Evolutionary conservation across 495 filamentous ascomycete genomes (phyloP), one percentile per base, ranked within the genome.

Genomic region (Opeltia flavorubescens): DNA sequence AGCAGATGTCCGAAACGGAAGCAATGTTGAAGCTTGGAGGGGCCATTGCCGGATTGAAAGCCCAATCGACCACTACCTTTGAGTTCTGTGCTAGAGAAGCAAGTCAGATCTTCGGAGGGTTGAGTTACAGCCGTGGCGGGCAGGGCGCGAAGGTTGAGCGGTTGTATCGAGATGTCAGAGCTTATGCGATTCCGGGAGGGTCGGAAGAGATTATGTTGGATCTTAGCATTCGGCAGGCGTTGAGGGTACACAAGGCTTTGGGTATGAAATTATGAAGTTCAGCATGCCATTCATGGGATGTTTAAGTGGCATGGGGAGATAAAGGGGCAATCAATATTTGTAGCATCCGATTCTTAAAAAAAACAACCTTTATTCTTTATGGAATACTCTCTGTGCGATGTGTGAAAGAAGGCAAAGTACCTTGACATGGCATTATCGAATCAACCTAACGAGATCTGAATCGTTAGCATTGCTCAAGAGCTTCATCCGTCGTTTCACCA

Each of bases 141-240:
- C 89, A 95, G 67, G 91, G 91, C 49, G 89, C 78, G 29, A 98
- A 98, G 79, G 77, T 98, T 43, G 91, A 98, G 76, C 67, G 91
- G 28, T 66, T 98, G 53, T 98, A 98, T 62, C 72, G 91, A 48
- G 91, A 98, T 66, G 91, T 98, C n/a, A 72, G 91, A 48, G 91
- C 91, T 21, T 98, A 98, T 62, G 89, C 91, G 41, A 98, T 98
- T 54, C 91, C 91, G 4, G 91, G 91, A 62, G 91, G 91, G 28
- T 84, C 78, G 59, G 91, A 98, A 68, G 91, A 98, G 75, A 98
- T 98, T 50, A 98, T 98, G 91, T 67, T 95, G 52, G 91, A 98
- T 69, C 65, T 98, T 55, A 94, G 86, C 64, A 95, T 98, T 63
- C 73, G 91, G 50, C 91, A 98, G 70, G 82, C 82, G 56, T 60